A percentile compares a stretch with the other conserved stretches of the same genome.
Evolutionary conservation across 2,329 filamentous ascomycete genomes (phyloP).

Genomic region (Alternaria conjuncta): DNA sequence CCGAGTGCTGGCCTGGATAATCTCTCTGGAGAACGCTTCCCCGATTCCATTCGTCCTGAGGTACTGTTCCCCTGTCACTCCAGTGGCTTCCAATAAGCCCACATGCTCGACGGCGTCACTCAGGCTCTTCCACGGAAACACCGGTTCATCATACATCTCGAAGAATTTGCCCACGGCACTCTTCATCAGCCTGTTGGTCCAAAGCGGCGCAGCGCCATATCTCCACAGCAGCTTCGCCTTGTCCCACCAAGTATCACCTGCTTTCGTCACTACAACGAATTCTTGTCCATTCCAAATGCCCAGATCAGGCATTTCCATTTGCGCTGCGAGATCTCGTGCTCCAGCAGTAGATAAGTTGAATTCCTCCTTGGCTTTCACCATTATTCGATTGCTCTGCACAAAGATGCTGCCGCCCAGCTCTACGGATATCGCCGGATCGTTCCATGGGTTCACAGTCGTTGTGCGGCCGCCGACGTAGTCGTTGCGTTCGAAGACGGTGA

Average conservation of each 20-base stretch:
- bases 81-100: slow-evolving; percentile 70
- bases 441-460: slow-evolving; percentile 80
- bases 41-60: slow-evolving; percentile 72
- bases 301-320: slow-evolving; percentile 54
- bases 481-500: slow-evolving; percentile 87
- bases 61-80: slow-evolving; percentile 75
- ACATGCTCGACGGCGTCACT: slow-evolving; percentile 71
- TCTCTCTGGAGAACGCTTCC: slow-evolving; percentile 72
- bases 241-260: slow-evolving; percentile 77
- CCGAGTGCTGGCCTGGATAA: slow-evolving; percentile 86
- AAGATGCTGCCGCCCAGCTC: slow-evolving; percentile 95
- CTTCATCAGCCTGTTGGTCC: slow-evolving; percentile 75
- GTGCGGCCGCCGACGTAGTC: slow-evolving; percentile 82
- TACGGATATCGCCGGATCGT: slow-evolving; percentile 69
- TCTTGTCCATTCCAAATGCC: slow-evolving; percentile 83
- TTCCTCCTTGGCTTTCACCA: slow-evolving; percentile 72
- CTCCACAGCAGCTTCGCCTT: slow-evolving; percentile 80
- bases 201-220: slow-evolving; percentile 81
- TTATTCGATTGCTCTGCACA: slow-evolving; percentile 80
- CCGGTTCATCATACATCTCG: slow-evolving; percentile 77
- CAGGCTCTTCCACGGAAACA: slow-evolving; percentile 84
- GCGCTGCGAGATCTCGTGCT: slow-evolving; percentile 40
- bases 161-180: slow-evolving; percentile 74
- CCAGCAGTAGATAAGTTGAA: slow-evolving; percentile 69
- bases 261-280: slow-evolving; percentile 72